Percentiles rank a stretch among this genome's conserved stretches.
phyloP scores from a whole-genome alignment of 768 basidiomycete genomes.

The Suillus fuscotomentosus region DNA sequence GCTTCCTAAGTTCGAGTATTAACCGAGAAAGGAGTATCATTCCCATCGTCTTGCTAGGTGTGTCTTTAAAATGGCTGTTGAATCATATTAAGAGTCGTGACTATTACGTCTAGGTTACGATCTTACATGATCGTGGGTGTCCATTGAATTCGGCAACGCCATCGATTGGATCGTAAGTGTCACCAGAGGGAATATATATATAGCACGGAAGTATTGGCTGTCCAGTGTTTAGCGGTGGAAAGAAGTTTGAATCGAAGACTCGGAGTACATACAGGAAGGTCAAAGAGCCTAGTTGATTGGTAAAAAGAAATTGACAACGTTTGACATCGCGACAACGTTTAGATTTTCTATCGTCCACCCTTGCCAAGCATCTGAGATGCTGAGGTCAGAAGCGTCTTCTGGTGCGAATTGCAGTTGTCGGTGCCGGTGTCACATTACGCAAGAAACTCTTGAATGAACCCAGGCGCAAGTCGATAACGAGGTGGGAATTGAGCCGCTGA shows the following conservation, averaged over 20 bases:
- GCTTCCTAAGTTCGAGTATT: neutral
- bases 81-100: neutral
- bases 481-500: conserved; percentile 28
- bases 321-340: conserved; percentile 18
- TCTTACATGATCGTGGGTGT: neutral
- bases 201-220: neutral
- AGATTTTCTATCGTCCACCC: conserved; percentile 24
- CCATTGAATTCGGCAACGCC: neutral
- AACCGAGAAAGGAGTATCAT: neutral
- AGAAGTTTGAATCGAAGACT: neutral
- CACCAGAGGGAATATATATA: neutral
- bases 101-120: neutral
- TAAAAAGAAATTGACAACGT: conserved; percentile 6
- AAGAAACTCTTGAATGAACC: conserved; percentile 1
- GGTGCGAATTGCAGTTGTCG: neutral
- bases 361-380: neutral
- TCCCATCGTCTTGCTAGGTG: neutral
- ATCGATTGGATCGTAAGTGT: neutral
- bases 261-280: conserved; percentile 5
- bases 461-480: conserved; percentile 28
- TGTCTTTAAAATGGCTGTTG: neutral
- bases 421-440: neutral
- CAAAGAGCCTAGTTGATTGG: conserved; percentile 1
- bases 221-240: neutral
- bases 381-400: neutral